A percentile compares a stretch with the other conserved stretches of the same genome.
These are phyloP conservation scores for Blattamonas nauphoetae DNA, from an alignment of 78 protist species.

Conservation along the genomic window DNA sequence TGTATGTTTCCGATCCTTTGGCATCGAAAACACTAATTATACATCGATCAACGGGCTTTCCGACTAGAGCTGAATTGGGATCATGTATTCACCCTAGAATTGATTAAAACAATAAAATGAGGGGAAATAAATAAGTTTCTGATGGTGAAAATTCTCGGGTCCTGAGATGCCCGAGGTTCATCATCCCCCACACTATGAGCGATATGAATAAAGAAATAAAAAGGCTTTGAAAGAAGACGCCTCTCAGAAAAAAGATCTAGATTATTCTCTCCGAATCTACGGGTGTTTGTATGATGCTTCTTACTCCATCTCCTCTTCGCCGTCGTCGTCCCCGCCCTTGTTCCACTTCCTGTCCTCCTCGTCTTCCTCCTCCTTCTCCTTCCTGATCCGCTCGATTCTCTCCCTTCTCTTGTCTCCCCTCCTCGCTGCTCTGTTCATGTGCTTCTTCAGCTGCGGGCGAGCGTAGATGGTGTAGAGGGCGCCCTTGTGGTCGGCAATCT, in stretches of 20 bases:
- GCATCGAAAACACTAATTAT: neutral
- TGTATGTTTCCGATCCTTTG: too few species aligned
- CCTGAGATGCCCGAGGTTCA: too few species aligned
- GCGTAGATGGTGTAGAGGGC: neutral
- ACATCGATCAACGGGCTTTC: constrained; percentile 3
- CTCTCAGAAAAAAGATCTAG: neutral
- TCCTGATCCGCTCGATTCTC: neutral
- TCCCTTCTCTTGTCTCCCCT: neutral
- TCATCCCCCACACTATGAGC: neutral
- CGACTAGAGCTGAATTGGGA: constrained; percentile 31
- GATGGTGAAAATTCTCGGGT: neutral
- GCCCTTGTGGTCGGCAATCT: neutral
- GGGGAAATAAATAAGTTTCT: neutral
- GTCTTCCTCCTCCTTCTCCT: neutral
- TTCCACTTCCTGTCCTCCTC: neutral
- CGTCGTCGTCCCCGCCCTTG: too few species aligned
- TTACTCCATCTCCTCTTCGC: too few species aligned
- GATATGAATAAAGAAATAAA: neutral
- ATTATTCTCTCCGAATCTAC: neutral
- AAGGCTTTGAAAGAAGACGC: neutral
- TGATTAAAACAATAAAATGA: constrained; percentile 18
- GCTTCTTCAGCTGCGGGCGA: neutral
- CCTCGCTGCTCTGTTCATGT: neutral
- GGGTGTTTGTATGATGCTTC: too few species aligned
- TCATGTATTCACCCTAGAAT: constrained; percentile 25